Percentiles rank a stretch among this genome's conserved stretches.
These are phyloP conservation scores for Phyllosticta citribraziliensis DNA, from an alignment of 2,329 filamentous ascomycete species.

Conservation along the genomic window DNA sequence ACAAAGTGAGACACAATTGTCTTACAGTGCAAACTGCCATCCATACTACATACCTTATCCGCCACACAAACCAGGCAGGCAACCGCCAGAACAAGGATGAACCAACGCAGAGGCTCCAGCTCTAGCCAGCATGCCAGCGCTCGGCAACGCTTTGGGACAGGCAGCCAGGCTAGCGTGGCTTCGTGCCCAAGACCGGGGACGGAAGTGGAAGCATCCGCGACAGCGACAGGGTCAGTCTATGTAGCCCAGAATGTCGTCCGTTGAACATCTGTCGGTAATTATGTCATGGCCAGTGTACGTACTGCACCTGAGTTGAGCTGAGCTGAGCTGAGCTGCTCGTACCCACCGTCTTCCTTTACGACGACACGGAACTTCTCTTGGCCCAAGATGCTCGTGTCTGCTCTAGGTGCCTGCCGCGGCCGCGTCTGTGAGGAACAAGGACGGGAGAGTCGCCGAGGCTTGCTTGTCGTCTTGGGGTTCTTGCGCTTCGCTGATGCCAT, in stretches of 20 bases:
- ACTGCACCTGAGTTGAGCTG: too few relatives aligned
- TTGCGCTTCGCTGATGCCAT: neutral
- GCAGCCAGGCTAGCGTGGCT: neutral
- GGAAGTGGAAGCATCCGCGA: neutral
- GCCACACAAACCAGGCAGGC: neutral
- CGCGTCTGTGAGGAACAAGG: too few relatives aligned
- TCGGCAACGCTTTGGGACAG: neutral
- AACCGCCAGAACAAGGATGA: neutral
- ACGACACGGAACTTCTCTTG: too few relatives aligned
- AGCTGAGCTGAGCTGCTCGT: too few relatives aligned
- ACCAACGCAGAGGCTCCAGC: neutral
- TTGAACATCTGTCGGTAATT: neutral
- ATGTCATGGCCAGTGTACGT: too few relatives aligned
- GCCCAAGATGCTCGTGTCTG: too few relatives aligned
- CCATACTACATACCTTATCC: too few relatives aligned
- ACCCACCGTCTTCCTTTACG: too few relatives aligned
- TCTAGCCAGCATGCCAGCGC: neutral
- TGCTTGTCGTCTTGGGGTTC: neutral
- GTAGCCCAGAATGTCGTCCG: neutral
- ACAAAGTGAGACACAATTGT: too few relatives aligned
- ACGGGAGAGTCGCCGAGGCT: neutral
- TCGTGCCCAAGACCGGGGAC: neutral
- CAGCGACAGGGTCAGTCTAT: neutral
- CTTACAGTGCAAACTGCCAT: too few relatives aligned
- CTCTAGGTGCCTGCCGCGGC: too few relatives aligned